Evolutionary conservation across 1,139 yeast genomes (phyloP), one percentile per base, ranked within the genome.

Genomic region (Geotrichum cucujoidarum): DNA sequence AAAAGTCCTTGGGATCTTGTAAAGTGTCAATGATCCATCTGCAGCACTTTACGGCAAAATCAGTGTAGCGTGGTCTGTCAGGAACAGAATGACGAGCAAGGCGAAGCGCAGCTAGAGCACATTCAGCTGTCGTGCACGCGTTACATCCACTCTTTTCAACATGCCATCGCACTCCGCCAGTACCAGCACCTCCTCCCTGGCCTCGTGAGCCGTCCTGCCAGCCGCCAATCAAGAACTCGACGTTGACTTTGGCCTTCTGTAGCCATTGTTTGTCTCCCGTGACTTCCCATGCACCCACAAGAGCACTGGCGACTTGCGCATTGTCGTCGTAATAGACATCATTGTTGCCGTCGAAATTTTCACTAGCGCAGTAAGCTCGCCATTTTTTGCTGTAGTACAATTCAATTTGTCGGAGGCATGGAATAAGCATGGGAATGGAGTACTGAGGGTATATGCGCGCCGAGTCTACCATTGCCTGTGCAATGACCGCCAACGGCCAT

Each of bases 311-410:
- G 14, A 81, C 81, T 61, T 83, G 90, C 3, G 89, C 90, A 60
- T 82, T 84, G 60, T 83, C 90, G 61, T 83, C 90, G 57, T 80
- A 82, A 62, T 82, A 81, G 43, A 83, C 78, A 61, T 83, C 89
- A 42, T 69, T 69, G 62, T 81, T 83, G 45, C 74, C 76, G 33
- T 77, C 75, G 48, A 67, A 68, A 60, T 77, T 71, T 58, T 76
- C 80, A 2, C 81, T 80, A 1, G 84, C 85, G 38, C 81, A 74
- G 60, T 68, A 80, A 2, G 80, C 83, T 51, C 72, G 74, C 58
- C 69, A 60, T 53, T 73, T 67, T 13, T 69, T 68, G 53, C 78
- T 76, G 63, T 77, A 76, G 64, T 80, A 82, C 57, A 68, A 71
- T 50, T 73, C 74, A 53, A 81, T 72, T 1, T 75, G 73, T 45